These are phyloP conservation scores for Amoebophrya sp. DNA, from an alignment of 169 alveolate species.

Conservation along the genomic window DNA sequence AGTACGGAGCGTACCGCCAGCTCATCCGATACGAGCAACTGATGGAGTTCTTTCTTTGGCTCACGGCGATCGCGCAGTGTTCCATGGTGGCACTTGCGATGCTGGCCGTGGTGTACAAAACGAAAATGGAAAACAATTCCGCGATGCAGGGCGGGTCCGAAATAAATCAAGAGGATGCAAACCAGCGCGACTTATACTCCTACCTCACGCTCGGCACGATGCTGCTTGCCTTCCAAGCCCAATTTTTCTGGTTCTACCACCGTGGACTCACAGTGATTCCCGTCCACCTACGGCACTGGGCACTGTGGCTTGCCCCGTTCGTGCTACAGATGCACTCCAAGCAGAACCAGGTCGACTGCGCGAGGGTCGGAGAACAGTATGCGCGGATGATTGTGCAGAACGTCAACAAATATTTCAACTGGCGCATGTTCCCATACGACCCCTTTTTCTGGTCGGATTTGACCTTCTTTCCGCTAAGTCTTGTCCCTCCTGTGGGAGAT, in stretches of 20 bases:
- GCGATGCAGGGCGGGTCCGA: neutral
- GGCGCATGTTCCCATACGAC: neutral
- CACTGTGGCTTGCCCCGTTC: neutral
- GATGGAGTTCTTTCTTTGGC: neutral
- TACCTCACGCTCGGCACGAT: neutral
- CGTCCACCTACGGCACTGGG: neutral
- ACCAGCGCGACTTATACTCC: neutral
- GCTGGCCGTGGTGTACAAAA: neutral
- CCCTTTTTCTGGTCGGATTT: neutral
- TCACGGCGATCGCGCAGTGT: neutral
- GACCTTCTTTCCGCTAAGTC: neutral
- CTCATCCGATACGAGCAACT: neutral
- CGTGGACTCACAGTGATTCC: neutral
- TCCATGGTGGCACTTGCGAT: neutral
- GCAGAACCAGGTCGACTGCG: neutral
- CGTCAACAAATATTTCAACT: neutral
- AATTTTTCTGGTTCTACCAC: neutral
- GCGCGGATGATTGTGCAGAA: neutral
- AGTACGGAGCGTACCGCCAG: neutral
- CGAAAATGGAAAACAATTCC: no score
- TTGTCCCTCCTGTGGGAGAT: no score
- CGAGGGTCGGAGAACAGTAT: neutral
- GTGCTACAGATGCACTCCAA: neutral
- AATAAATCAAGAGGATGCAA: neutral
- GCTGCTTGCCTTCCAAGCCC: neutral